Conservation (phyloP, 495 filamentous ascomycete genomes). For the Talaromyces borbonicus region DNA sequence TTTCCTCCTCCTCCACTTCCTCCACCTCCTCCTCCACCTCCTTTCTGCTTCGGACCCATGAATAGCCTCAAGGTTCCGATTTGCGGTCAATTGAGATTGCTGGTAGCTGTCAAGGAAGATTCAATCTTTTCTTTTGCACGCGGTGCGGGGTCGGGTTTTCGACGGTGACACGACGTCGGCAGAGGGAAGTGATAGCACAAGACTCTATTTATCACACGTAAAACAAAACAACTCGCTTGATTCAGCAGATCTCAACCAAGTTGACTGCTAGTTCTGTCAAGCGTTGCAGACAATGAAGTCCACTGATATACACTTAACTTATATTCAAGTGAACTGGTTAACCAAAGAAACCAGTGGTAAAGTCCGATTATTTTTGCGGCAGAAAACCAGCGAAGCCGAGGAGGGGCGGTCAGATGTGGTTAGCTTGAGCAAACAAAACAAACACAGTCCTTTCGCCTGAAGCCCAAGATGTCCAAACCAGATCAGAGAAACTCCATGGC, state of each 20-base stretch:
- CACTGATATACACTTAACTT: too few relatives aligned
- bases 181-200: too few relatives aligned
- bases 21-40: constrained; percentile 6
- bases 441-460: background rate
- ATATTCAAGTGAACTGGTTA: too few relatives aligned
- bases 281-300: too few relatives aligned
- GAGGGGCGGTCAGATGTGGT: background rate
- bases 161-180: too few relatives aligned
- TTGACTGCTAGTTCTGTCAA: too few relatives aligned
- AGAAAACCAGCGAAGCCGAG: constrained; percentile 1
- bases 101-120: too few relatives aligned
- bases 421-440: background rate
- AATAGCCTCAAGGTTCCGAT: background rate
- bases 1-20: constrained; percentile 38
- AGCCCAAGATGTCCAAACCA: background rate
- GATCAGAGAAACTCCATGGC: background rate
- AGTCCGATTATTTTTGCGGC: background rate
- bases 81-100: background rate
- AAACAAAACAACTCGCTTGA: too few relatives aligned
- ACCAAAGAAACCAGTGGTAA: background rate
- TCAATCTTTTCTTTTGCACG: too few relatives aligned
- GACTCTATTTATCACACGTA: too few relatives aligned
- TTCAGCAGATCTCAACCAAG: too few relatives aligned
- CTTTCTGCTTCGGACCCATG: constrained; percentile 49
- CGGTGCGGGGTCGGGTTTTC: too few relatives aligned